phyloP scores from a whole-genome alignment of 2,329 filamentous ascomycete species.

The Hypoxylon sp. region DNA sequence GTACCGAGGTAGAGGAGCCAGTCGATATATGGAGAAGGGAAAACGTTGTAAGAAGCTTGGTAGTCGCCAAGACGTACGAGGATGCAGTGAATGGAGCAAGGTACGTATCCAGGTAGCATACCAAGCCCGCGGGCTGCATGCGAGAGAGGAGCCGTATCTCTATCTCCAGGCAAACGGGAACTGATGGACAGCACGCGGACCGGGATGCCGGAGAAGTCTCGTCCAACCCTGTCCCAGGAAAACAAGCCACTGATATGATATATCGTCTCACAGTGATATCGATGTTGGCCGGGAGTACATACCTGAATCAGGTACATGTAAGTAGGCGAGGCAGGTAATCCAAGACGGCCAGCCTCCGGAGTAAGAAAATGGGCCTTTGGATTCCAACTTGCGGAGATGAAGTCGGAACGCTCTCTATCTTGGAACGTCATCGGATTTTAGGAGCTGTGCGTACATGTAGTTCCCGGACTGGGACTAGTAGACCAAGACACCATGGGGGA shows the following conservation, averaged over 20 bases:
- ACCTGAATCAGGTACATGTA: too few relatives aligned
- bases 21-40: conserved; percentile 28
- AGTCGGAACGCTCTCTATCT: conserved; percentile 14
- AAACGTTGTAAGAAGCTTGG: conserved; percentile 26
- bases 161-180: conserved; percentile 21
- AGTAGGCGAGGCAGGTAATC: too few relatives aligned
- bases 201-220: conserved; percentile 40
- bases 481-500: conserved; percentile 14
- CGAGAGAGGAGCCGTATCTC: conserved; percentile 17
- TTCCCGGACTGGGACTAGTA: conserved; percentile 10
- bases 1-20: conserved; percentile 31
- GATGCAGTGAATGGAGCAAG: conserved; percentile 29
- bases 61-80: conserved; percentile 33
- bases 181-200: conserved; percentile 32
- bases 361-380: conserved; percentile 1
- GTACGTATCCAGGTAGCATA: conserved; percentile 32
- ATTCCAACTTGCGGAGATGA: conserved; percentile 22
- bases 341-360: conserved; percentile 6
- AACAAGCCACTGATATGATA: conserved; percentile 9
- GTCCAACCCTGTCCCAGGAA: conserved; percentile 24
- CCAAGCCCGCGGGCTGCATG: conserved; percentile 28
- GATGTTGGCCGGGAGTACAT: conserved; percentile 10
- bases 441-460: too few relatives aligned
- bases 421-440: conserved; percentile 27
- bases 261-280: neutral